Percentiles rank a stretch among this genome's conserved stretches.
Conservation (phyloP, 495 filamentous ascomycete species). For the Penicillium verhagenii region DNA sequence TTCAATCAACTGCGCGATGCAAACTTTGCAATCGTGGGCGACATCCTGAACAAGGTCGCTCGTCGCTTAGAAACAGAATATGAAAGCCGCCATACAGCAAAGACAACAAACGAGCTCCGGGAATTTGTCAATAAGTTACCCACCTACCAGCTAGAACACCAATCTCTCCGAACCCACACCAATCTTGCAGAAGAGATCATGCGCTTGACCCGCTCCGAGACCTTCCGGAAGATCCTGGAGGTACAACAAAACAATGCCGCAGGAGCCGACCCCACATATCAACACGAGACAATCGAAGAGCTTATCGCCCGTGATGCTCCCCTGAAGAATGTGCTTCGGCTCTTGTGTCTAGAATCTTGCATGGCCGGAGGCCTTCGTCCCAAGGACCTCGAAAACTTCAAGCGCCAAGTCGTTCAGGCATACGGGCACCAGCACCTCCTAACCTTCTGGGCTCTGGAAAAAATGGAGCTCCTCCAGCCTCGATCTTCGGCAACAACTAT, state of each 20-base stretch:
- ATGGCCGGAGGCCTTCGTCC: slow-evolving; percentile 84
- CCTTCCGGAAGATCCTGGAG: slow-evolving; percentile 83
- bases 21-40: slow-evolving; percentile 92
- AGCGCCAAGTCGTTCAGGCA: slow-evolving; percentile 81
- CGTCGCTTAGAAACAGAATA: slow-evolving; percentile 84
- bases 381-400: slow-evolving; percentile 85
- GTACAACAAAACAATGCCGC: slow-evolving; percentile 96
- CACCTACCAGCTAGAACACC: slow-evolving; percentile 89
- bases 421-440: slow-evolving; percentile 94
- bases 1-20: slow-evolving; percentile 87
- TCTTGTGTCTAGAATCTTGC: slow-evolving; percentile 88
- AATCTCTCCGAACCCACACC: slow-evolving; percentile 87
- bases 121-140: slow-evolving; percentile 92
- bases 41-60: slow-evolving; percentile 85
- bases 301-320: slow-evolving; percentile 83
- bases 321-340: slow-evolving; percentile 72
- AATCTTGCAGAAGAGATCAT: slow-evolving; percentile 92
- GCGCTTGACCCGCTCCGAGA: slow-evolving; percentile 82
- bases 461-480: slow-evolving; percentile 77
- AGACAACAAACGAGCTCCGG: slow-evolving; percentile 83
- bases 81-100: slow-evolving; percentile 83
- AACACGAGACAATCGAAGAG: slow-evolving; percentile 89
- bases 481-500: slow-evolving; percentile 66
- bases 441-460: slow-evolving; percentile 86
- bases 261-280: slow-evolving; percentile 80